Conservation (phyloP, 1,139 yeast species). For the Diutina rugosa region DNA sequence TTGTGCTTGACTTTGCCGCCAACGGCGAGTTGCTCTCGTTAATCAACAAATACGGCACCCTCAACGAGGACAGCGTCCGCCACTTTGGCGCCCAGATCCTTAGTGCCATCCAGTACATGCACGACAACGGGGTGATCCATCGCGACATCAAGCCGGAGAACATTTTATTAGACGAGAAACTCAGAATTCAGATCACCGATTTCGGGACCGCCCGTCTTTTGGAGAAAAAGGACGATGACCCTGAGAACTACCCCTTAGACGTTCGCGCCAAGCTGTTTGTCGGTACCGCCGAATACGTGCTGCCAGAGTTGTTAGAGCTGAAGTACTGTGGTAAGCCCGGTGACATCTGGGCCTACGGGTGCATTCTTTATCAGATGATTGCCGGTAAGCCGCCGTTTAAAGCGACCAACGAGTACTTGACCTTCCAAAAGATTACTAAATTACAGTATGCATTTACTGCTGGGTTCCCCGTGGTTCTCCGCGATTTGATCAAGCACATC, state of each 20-base stretch:
- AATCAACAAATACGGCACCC: conserved; percentile 63
- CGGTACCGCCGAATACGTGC: conserved; percentile 76
- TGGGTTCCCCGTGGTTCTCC: conserved; percentile 31
- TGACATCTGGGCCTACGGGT: conserved; percentile 76
- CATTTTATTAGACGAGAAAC: conserved; percentile 49
- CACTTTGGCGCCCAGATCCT: conserved; percentile 56
- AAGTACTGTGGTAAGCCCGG: conserved; percentile 67
- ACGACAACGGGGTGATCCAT: conserved; percentile 66
- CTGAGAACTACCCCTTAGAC: conserved; percentile 31
- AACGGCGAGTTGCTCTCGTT: conserved; percentile 82
- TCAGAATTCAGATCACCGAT: conserved; percentile 63
- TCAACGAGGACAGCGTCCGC: conserved; percentile 66
- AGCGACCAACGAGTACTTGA: conserved; percentile 62
- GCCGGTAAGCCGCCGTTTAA: conserved; percentile 75
- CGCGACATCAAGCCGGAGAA: conserved; percentile 75
- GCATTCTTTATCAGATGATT: conserved; percentile 62
- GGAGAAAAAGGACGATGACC: conserved; percentile 27
- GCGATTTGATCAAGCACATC: conserved; percentile 29
- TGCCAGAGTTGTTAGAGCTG: conserved; percentile 59
- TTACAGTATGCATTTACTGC: conserved; percentile 62
- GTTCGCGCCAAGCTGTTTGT: conserved; percentile 60
- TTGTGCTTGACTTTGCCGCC: conserved; percentile 85
- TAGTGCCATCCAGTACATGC: conserved; percentile 58
- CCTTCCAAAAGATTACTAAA: conserved; percentile 55
- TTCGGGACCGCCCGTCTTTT: conserved; percentile 67